Evolutionary conservation across 202 grass and related monocot species (phyloP), one percentile per base, ranked within the genome.

Genomic region (Schoenoplectus tabernaemontani): DNA sequence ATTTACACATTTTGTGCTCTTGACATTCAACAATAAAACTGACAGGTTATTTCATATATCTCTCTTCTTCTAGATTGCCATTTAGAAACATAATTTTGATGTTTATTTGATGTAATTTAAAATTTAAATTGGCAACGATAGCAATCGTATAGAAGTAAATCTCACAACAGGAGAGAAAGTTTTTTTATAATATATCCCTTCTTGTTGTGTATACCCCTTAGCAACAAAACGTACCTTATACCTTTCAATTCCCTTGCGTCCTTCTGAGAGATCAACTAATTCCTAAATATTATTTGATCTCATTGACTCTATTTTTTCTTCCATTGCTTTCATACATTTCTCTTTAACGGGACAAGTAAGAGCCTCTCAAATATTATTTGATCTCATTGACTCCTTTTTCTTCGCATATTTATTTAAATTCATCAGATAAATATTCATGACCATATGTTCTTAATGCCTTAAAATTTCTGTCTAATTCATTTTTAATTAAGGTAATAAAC

Each of bases 1-100:
- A 26, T 47, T 50, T 75, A 15, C 43, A 75, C 69, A 75, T 37
- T 75, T 67, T 67, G 17, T 67, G 63, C 37, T 67, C 63, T 67
- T 67, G 37, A 34, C 63, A 20, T 67, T 67, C 63, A 1, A 23
- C 23, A 36, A 67, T 23, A 67, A 39, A 67, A 39, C 32, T 7
- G 23, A 67, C 23, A 67, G 37, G 63, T 67, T 67, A 23, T 67
- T 67, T 23, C 63, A 67, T 67, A 39, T 67, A 67, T 67, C 32
- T 67, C 12, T 67, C 63, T n/a, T 67, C 63, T 67, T 67, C 63
- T 17, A 56, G 17, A 56, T 56, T 56, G 51, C 51, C 51, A 56
- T 56, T 56, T 56, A 56, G 51, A 56, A 32, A 67, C 22, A 7
- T 7, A 34, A 1, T 67, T 67, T 67, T 56, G 34, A 39, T 23